Conservation (phyloP, 768 basidiomycete genomes). For the Boletus fagicola region DNA sequence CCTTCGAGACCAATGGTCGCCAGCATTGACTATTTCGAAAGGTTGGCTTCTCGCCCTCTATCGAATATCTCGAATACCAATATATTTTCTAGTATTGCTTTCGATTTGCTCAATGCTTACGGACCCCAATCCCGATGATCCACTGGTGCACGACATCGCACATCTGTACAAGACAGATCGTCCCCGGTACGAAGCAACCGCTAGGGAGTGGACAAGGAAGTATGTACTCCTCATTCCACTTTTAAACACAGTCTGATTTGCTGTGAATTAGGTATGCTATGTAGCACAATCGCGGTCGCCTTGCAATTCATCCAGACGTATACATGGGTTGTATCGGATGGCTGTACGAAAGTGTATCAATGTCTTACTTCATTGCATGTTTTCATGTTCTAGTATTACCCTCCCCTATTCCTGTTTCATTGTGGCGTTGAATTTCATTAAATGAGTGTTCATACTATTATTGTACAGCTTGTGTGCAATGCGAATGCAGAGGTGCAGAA, state of each 20-base stretch:
- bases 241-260: conserved; percentile 1
- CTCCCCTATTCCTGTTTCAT: conserved; percentile 15
- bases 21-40: conserved; percentile 98
- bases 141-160: conserved; percentile 97
- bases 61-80: conserved; percentile 7
- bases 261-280: conserved; percentile 45
- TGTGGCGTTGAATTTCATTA: conserved; percentile 20
- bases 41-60: conserved; percentile 48
- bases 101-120: conserved; percentile 99
- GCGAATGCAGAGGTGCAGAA: neutral
- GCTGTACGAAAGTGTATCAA: conserved; percentile 35
- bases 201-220: conserved; percentile 99
- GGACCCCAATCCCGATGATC: conserved; percentile 99
- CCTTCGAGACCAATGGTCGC: conserved; percentile 98
- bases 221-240: conserved; percentile 39
- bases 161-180: conserved; percentile 99
- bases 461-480: neutral
- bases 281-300: conserved; percentile 39
- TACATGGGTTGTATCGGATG: conserved; percentile 31
- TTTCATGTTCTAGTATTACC: conserved; percentile 35
- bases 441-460: conserved; percentile 15
- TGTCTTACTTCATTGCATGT: conserved; percentile 34
- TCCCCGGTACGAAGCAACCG: conserved; percentile 94
- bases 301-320: conserved; percentile 21
- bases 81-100: conserved; percentile 64